A percentile compares a stretch with the other conserved stretches of the same genome.
Evolutionary conservation across 345 rosid genomes (phyloP).

Genomic region (Sonneratia alba): DNA sequence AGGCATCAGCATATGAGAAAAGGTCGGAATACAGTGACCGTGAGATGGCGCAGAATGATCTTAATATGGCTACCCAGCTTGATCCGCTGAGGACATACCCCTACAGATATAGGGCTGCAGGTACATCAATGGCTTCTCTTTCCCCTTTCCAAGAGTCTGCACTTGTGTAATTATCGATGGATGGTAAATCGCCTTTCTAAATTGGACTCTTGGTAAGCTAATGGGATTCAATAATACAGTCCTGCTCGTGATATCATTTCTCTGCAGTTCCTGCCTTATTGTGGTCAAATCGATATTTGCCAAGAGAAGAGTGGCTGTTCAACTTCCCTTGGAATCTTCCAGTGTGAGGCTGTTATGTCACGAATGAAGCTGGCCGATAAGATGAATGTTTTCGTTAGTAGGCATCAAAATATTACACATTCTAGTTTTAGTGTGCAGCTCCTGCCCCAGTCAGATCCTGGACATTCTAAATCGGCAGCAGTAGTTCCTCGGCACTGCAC

Average conservation of each 20-base stretch:
- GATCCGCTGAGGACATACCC: constrained; percentile 95
- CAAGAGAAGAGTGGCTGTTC: too few relatives aligned
- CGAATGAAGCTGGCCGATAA: background rate
- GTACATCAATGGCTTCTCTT: constrained; percentile 23
- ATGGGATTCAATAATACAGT: background rate
- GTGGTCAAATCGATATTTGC: too few relatives aligned
- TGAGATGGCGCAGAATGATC: constrained; percentile 69
- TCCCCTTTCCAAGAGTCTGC: background rate
- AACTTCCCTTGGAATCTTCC: background rate
- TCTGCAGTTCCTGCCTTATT: too few relatives aligned
- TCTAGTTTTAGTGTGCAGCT: background rate
- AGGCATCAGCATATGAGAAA: constrained; percentile 85
- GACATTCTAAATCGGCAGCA: background rate
- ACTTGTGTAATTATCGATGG: background rate
- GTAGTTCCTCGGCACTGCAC: background rate
- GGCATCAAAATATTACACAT: background rate
- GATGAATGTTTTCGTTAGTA: background rate
- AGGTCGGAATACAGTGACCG: constrained; percentile 87
- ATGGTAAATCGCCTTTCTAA: background rate
- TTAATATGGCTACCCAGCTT: constrained; percentile 64
- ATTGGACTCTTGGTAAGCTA: background rate
- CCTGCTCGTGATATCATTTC: background rate
- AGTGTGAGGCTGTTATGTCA: background rate
- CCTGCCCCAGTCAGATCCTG: background rate
- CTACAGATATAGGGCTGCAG: constrained; percentile 92